Percentiles rank a stretch among this genome's conserved stretches.
Evolutionary conservation across 2,329 filamentous ascomycete species (phyloP).

Genomic region (Colletotrichum sp.): DNA sequence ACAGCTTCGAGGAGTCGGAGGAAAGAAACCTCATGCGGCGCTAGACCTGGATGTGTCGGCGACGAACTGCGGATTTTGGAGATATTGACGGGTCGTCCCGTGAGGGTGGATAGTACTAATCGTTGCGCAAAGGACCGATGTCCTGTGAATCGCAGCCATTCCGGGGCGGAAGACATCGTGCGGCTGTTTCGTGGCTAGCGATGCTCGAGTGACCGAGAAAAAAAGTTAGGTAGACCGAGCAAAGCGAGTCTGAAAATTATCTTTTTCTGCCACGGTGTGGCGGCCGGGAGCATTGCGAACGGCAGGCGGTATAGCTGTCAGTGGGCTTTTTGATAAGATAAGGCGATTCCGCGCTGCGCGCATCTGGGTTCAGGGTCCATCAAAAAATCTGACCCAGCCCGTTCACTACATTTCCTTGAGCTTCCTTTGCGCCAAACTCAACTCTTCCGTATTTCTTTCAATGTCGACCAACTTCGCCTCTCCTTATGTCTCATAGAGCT

Average conservation of each 20-base stretch:
- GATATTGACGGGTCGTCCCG: constrained; percentile 87
- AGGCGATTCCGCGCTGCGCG: background rate
- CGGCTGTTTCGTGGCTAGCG: constrained; percentile 4
- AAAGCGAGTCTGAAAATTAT: constrained; percentile 32
- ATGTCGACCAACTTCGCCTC: background rate
- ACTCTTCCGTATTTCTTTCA: background rate
- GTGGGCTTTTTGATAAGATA: constrained; percentile 18
- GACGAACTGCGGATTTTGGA: constrained; percentile 91
- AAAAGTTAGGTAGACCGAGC: background rate
- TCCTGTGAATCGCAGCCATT: constrained; percentile 78
- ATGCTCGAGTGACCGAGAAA: background rate
- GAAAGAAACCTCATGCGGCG: constrained; percentile 93
- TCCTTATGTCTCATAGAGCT: constrained; percentile 26
- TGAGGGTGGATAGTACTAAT: constrained; percentile 88
- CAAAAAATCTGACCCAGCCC: constrained; percentile 15
- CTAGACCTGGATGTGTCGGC: constrained; percentile 85
- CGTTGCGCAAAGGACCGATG: constrained; percentile 84
- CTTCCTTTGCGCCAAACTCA: background rate
- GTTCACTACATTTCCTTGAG: background rate
- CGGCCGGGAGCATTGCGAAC: background rate
- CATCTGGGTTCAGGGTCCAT: constrained; percentile 11
- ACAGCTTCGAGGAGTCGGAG: constrained; percentile 91
- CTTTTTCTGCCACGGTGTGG: constrained; percentile 37
- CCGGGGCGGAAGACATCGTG: constrained; percentile 50
- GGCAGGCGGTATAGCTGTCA: constrained; percentile 35